Conservation (phyloP, 1,284 basidiomycete species). For the Meripilus lineatus region DNA sequence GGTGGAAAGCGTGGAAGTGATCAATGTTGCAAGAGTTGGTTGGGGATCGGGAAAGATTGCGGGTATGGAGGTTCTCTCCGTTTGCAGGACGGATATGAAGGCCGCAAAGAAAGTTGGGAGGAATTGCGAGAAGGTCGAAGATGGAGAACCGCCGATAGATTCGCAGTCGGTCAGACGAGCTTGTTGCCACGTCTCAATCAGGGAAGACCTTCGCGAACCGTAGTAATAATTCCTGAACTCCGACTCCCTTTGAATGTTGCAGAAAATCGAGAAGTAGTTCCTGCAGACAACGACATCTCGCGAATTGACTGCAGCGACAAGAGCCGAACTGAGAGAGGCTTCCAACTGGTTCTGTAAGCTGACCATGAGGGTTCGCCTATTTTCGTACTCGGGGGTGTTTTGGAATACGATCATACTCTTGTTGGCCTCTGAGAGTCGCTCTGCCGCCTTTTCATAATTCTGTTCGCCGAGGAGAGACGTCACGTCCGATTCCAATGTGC, state of each 20-base stretch:
- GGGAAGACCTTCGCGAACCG: conserved; percentile 62
- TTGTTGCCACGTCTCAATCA: conserved; percentile 69
- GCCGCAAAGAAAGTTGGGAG: conserved; percentile 69
- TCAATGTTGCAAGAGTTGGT: conserved; percentile 70
- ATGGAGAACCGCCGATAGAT: conserved; percentile 20
- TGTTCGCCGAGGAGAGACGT: conserved; percentile 75
- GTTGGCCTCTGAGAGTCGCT: conserved; percentile 81
- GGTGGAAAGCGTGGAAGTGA: conserved; percentile 73
- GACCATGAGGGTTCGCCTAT: conserved; percentile 76
- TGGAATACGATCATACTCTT: conserved; percentile 88
- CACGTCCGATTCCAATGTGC: conserved; percentile 87
- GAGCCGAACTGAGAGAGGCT: conserved; percentile 78
- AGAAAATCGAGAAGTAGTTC: conserved; percentile 81
- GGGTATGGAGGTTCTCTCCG: conserved; percentile 71
- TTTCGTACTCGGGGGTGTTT: conserved; percentile 85
- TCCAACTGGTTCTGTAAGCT: conserved; percentile 93
- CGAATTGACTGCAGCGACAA: conserved; percentile 77
- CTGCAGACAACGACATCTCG: conserved; percentile 72
- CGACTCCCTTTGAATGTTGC: conserved; percentile 81
- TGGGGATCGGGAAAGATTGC: conserved; percentile 80
- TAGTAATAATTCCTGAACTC: conserved; percentile 95
- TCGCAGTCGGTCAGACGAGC: conserved; percentile 48
- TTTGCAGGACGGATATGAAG: conserved; percentile 62
- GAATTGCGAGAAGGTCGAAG: conserved; percentile 53
- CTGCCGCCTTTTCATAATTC: conserved; percentile 81